Evolutionary conservation across 345 rosid genomes (phyloP).

Genomic region (Melastoma malabathricum): DNA sequence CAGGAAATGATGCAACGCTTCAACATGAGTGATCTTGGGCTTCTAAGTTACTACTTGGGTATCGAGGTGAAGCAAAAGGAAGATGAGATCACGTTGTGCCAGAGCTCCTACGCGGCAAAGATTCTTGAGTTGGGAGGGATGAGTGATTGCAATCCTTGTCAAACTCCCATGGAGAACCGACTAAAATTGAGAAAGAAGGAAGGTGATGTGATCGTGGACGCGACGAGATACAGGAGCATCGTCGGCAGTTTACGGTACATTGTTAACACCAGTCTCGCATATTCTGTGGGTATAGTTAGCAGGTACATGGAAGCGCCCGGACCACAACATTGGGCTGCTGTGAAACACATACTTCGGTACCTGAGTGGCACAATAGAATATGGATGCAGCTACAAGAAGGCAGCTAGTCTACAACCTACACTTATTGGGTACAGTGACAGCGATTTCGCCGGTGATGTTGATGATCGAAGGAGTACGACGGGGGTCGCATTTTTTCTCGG

Average conservation of each 20-base stretch:
- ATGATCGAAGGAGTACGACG: constrained; percentile 7
- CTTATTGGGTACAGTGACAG: not conserved
- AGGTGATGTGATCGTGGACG: not conserved
- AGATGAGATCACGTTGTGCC: not conserved
- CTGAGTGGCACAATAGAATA: not conserved
- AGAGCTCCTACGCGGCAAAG: not conserved
- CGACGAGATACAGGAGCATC: constrained; percentile 1
- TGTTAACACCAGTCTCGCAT: constrained; percentile 4
- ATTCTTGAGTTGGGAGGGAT: constrained; percentile 2
- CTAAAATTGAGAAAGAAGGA: not conserved
- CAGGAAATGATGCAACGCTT: not conserved
- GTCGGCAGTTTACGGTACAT: not conserved
- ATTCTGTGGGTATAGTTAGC: not conserved
- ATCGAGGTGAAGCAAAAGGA: not conserved
- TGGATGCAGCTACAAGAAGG: not conserved
- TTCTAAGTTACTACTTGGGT: constrained; percentile 1
- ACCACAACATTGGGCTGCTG: not conserved
- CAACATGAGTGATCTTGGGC: constrained; percentile 3
- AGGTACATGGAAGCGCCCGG: not conserved
- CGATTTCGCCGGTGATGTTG: constrained; percentile 3
- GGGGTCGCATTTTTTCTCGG: constrained; percentile 2
- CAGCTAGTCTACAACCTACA: not conserved
- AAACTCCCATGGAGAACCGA: constrained; percentile 1
- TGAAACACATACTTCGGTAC: not conserved
- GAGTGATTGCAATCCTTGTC: not conserved